Percentiles rank a stretch among this genome's conserved stretches.
phyloP scores from a whole-genome alignment of 2,329 filamentous ascomycete genomes.

The Fusarium sp. region DNA sequence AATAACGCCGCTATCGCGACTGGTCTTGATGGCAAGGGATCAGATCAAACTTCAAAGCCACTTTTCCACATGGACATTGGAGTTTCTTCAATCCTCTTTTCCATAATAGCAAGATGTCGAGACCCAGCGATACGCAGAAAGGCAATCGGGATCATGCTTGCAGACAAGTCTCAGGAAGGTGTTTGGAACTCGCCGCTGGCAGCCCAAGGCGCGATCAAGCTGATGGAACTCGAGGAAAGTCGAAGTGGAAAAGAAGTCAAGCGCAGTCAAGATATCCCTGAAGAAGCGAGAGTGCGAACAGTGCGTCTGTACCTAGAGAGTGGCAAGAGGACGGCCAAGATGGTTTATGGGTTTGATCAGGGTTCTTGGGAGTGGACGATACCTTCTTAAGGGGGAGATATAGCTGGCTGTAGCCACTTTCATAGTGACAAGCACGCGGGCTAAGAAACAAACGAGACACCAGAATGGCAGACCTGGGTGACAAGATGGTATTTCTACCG shows the following conservation, averaged over 20 bases:
- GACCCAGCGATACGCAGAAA: conserved; percentile 14
- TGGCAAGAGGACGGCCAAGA: not conserved
- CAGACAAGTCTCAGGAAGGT: conserved; percentile 18
- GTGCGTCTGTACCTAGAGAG: conserved; percentile 17
- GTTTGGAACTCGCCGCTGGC: conserved; percentile 14
- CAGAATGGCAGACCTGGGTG: too few relatives aligned
- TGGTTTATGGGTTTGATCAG: conserved; percentile 21
- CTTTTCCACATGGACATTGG: conserved; percentile 28
- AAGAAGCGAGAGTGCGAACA: conserved; percentile 3
- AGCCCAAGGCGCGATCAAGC: conserved; percentile 12
- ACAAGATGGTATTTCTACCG: not conserved
- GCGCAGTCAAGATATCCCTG: not conserved
- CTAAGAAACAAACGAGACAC: too few relatives aligned
- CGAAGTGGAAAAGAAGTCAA: conserved; percentile 8
- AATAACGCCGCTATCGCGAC: not conserved
- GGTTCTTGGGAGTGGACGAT: conserved; percentile 11
- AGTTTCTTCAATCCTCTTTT: conserved; percentile 13
- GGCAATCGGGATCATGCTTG: conserved; percentile 19
- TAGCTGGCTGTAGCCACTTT: not conserved
- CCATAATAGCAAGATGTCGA: conserved; percentile 22
- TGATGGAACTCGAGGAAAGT: conserved; percentile 27
- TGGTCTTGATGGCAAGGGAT: not conserved
- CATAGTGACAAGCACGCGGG: too few relatives aligned
- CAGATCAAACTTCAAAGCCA: not conserved
- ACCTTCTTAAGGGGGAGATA: not conserved